phyloP scores from a whole-genome alignment of 441 rosid genomes.

The Croton laevigatus region DNA sequence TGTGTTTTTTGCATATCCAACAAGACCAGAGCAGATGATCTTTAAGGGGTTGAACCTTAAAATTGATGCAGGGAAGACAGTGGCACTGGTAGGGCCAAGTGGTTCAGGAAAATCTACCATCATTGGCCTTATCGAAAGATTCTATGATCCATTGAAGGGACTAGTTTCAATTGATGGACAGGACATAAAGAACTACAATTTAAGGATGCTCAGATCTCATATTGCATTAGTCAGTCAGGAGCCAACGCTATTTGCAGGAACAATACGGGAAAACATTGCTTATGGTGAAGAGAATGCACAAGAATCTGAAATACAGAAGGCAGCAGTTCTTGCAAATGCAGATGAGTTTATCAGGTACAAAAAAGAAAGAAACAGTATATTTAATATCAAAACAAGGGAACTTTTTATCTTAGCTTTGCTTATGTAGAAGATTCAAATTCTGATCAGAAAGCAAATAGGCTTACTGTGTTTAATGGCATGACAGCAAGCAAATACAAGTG shows the following conservation, averaged over 20 bases:
- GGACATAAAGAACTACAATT: constrained; percentile 45
- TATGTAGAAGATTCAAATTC: background rate
- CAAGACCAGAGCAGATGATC: constrained; percentile 55
- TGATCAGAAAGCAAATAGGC: background rate
- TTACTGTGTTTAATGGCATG: background rate
- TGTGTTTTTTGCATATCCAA: constrained; percentile 57
- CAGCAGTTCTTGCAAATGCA: constrained; percentile 56
- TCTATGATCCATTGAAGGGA: constrained; percentile 55
- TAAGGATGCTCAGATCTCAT: constrained; percentile 44
- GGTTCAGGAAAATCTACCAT: constrained; percentile 67
- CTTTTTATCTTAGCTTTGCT: background rate
- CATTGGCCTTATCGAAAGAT: constrained; percentile 56
- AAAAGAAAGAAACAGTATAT: constrained; percentile 2
- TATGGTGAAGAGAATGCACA: constrained; percentile 44
- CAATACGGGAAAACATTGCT: constrained; percentile 53
- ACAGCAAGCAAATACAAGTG: background rate
- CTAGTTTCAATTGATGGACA: constrained; percentile 41
- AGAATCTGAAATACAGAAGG: constrained; percentile 50
- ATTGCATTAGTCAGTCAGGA: constrained; percentile 70
- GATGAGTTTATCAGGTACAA: constrained; percentile 56
- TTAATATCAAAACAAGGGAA: background rate
- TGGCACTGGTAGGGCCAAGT: constrained; percentile 58
- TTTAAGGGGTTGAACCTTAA: constrained; percentile 49
- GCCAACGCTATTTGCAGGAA: constrained; percentile 61
- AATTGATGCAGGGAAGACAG: constrained; percentile 47